phyloP scores from a whole-genome alignment of 495 filamentous ascomycete species.

The Xylaria longipes region DNA sequence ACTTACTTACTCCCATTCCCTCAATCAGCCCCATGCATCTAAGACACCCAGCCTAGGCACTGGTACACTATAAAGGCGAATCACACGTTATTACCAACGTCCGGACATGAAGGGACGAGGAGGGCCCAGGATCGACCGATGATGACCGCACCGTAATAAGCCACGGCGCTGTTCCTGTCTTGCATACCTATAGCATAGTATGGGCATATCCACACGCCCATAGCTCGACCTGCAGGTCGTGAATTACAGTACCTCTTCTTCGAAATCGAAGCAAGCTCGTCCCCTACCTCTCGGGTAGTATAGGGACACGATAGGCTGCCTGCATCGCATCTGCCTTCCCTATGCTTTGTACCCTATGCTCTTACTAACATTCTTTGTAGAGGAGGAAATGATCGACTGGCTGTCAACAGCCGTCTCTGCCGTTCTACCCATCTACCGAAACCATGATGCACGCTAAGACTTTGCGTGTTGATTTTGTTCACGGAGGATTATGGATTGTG shows the following conservation, averaged over 20 bases:
- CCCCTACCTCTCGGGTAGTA: neutral
- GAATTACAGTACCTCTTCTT: neutral
- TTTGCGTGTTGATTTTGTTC: neutral
- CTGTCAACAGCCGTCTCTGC: neutral
- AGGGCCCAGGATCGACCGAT: slow-evolving; percentile 10
- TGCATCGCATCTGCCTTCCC: neutral
- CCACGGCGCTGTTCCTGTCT: slow-evolving; percentile 22
- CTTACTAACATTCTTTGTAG: neutral
- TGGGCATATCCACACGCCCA: neutral
- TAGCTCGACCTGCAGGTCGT: neutral
- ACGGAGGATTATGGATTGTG: neutral
- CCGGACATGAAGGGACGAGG: neutral
- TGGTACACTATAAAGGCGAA: neutral
- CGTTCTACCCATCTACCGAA: neutral
- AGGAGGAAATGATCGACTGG: neutral
- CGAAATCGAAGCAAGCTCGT: neutral
- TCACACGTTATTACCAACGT: slow-evolving; percentile 8
- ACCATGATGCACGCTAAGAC: neutral
- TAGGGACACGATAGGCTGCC: neutral
- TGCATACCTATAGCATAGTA: neutral
- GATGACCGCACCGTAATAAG: slow-evolving; percentile 2
- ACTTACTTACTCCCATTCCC: slow-evolving; percentile 1
- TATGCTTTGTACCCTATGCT: neutral
- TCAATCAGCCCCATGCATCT: slow-evolving; percentile 18
- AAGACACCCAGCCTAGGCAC: slow-evolving; percentile 4